phyloP scores from a whole-genome alignment of 768 basidiomycete species.

The Cystofilobasidium ferigula region DNA sequence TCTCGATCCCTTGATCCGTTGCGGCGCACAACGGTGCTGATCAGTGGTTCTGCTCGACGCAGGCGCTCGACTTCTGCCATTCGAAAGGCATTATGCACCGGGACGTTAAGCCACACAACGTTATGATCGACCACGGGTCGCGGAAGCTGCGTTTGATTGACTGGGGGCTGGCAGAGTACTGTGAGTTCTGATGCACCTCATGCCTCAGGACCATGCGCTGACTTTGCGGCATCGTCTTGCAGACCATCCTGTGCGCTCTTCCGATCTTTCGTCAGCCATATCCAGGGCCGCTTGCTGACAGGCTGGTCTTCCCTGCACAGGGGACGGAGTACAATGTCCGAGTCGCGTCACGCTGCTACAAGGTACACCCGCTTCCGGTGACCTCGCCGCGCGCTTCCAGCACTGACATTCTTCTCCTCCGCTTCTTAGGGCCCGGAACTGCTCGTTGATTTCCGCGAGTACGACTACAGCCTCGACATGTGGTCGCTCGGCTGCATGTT shows the following conservation, averaged over 20 bases:
- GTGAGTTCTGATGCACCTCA: constrained; percentile 41
- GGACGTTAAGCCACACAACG: constrained; percentile 97
- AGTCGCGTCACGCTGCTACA: constrained; percentile 94
- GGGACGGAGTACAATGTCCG: constrained; percentile 97
- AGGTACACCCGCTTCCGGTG: constrained; percentile 33
- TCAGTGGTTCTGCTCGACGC: not conserved
- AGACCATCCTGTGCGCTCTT: too few relatives aligned
- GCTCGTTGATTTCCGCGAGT: constrained; percentile 94
- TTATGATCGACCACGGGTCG: constrained; percentile 98
- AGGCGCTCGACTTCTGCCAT: constrained; percentile 88
- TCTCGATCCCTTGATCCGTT: not conserved
- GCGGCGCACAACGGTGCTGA: not conserved
- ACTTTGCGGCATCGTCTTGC: too few relatives aligned
- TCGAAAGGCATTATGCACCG: constrained; percentile 98
- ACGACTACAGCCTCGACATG: constrained; percentile 95
- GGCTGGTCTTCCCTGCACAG: constrained; percentile 43
- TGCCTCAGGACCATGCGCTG: not conserved
- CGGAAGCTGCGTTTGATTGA: constrained; percentile 94
- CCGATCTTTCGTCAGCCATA: too few relatives aligned
- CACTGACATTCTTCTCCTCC: not conserved
- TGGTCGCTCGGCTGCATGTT: constrained; percentile 99
- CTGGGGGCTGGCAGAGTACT: constrained; percentile 98
- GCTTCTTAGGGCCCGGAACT: constrained; percentile 62
- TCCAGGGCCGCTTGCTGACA: too few relatives aligned
- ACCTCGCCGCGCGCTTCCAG: too few relatives aligned